Evolutionary conservation across 108 stramenopile genomes (phyloP).

Genomic region (Stephanodiscus triporus): DNA sequence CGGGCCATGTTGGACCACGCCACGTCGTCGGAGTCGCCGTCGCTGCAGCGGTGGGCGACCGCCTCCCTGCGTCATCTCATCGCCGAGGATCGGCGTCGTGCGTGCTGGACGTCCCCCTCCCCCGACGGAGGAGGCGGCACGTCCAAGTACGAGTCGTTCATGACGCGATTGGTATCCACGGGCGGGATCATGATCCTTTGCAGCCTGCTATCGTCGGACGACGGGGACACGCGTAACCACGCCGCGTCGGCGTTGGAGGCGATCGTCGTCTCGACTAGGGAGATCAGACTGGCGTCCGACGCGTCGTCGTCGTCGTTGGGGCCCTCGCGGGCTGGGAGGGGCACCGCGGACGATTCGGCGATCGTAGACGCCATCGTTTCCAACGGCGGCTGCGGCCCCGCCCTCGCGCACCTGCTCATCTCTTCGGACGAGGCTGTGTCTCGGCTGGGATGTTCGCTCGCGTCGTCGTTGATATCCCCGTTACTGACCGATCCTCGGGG

Average conservation of each 20-base stretch:
- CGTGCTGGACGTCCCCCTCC: constrained; percentile 57
- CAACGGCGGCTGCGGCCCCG: constrained; percentile 69
- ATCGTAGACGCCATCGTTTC: constrained; percentile 74
- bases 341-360: constrained; percentile 58
- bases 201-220: constrained; percentile 69
- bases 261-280: constrained; percentile 63
- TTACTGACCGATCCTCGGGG: constrained; percentile 61
- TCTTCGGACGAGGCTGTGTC: constrained; percentile 80
- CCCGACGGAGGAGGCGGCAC: background rate
- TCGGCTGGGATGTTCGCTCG: constrained; percentile 72
- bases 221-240: constrained; percentile 81
- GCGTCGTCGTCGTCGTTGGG: constrained; percentile 26
- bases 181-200: constrained; percentile 85
- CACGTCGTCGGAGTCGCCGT: constrained; percentile 62
- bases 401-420: constrained; percentile 73
- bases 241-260: constrained; percentile 73
- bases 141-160: constrained; percentile 65
- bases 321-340: constrained; percentile 35
- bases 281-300: constrained; percentile 52
- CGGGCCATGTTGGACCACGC: constrained; percentile 77
- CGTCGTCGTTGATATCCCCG: constrained; percentile 64
- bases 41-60: constrained; percentile 81
- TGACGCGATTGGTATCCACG: constrained; percentile 61
- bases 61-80: constrained; percentile 71
- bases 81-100: constrained; percentile 73